Conservation (phyloP, 495 filamentous ascomycete species). For the Daldinia loculata region DNA sequence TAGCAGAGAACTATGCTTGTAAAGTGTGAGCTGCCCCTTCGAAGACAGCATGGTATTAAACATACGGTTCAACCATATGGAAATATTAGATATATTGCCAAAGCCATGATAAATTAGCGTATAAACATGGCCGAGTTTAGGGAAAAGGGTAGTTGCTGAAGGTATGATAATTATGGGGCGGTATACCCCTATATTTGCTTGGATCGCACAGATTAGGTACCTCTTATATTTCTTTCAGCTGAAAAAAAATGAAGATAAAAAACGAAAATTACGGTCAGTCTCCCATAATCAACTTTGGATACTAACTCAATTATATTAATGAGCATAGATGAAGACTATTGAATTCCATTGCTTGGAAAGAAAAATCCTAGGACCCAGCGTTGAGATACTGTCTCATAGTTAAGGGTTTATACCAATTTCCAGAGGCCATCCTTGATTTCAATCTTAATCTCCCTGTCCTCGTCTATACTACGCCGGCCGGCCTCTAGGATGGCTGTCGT, state of each 20-base stretch:
- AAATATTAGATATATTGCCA: neutral
- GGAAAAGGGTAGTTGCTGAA: neutral
- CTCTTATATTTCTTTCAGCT: neutral
- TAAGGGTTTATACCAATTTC: constrained; percentile 67
- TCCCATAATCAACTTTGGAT: neutral
- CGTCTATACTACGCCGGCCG: constrained; percentile 81
- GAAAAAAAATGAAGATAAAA: neutral
- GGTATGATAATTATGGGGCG: neutral
- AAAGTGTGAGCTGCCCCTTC: constrained; percentile 17
- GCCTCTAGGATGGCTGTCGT: constrained; percentile 92
- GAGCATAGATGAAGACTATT: neutral
- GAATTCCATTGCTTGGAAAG: neutral
- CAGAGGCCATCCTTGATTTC: constrained; percentile 67
- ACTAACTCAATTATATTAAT: neutral
- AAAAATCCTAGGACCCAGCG: neutral
- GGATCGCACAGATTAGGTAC: neutral
- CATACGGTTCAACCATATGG: neutral
- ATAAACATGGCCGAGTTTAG: neutral
- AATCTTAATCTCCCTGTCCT: constrained; percentile 79
- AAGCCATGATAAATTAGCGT: neutral
- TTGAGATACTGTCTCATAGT: neutral
- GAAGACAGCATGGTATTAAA: constrained; percentile 5
- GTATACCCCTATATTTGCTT: neutral
- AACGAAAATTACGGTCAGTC: neutral
- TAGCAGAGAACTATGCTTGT: neutral